phyloP scores from a whole-genome alignment of 768 basidiomycete genomes.

The Xerocomellus amylosporus region DNA sequence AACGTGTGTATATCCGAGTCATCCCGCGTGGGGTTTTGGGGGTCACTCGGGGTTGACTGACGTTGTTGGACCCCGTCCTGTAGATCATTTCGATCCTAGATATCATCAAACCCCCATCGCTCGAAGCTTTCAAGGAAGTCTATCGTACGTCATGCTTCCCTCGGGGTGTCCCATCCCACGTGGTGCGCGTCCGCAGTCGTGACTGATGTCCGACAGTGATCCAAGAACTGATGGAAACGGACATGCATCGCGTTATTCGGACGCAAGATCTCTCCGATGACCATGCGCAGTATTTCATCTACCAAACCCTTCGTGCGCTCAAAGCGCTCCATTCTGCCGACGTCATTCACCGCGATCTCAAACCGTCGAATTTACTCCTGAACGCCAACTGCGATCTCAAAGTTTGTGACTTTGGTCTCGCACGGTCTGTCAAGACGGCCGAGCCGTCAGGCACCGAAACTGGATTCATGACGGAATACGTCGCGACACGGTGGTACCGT shows the following conservation, averaged over 20 bases:
- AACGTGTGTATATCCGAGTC: slow-evolving; percentile 57
- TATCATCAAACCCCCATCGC: slow-evolving; percentile 76
- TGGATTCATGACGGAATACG: slow-evolving; percentile 95
- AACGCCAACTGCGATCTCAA: slow-evolving; percentile 98
- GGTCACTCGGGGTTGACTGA: neutral
- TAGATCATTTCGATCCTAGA: slow-evolving; percentile 90
- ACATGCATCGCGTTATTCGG: slow-evolving; percentile 94
- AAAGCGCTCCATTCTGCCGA: slow-evolving; percentile 96
- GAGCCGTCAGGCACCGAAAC: slow-evolving; percentile 82
- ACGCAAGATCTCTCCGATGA: slow-evolving; percentile 95
- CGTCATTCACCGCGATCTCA: slow-evolving; percentile 95
- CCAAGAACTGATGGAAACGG: slow-evolving; percentile 93
- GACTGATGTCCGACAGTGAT: slow-evolving; percentile 51
- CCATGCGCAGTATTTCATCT: slow-evolving; percentile 92
- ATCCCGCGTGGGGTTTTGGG: neutral
- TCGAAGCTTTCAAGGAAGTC: slow-evolving; percentile 86
- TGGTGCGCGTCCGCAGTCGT: neutral
- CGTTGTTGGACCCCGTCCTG: neutral
- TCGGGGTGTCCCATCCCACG: neutral
- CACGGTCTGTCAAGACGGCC: slow-evolving; percentile 83
- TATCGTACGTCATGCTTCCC: slow-evolving; percentile 49
- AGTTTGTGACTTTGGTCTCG: slow-evolving; percentile 93
- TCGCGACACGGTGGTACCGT: slow-evolving; percentile 98
- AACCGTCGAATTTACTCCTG: slow-evolving; percentile 94
- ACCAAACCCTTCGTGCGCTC: slow-evolving; percentile 90